A percentile compares a stretch with the other conserved stretches of the same genome.
Evolutionary conservation across 192 early-diverging fungal species (phyloP).

Genomic region (Coemansia sp.): DNA sequence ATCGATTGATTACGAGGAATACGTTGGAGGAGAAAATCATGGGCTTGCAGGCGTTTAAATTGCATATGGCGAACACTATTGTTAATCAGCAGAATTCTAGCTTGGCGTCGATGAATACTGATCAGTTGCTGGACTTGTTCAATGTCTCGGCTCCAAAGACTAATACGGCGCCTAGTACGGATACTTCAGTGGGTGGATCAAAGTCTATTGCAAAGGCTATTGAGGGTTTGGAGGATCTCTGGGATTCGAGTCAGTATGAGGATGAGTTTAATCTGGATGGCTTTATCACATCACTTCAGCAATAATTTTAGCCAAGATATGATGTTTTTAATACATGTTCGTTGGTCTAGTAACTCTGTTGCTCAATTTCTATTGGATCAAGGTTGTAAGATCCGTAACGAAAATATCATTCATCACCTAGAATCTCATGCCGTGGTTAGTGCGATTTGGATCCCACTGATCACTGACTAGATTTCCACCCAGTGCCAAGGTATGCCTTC

Average conservation of each 20-base stretch:
- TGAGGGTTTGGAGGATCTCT: conserved; percentile 79
- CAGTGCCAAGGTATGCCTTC: too few species aligned
- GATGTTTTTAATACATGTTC: too few species aligned
- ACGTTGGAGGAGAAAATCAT: conserved; percentile 99
- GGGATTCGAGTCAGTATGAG: conserved; percentile 90
- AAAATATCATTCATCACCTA: too few species aligned
- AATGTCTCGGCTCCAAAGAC: conserved; percentile 62
- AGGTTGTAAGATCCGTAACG: too few species aligned
- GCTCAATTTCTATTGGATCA: too few species aligned
- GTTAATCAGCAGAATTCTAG: conserved; percentile 97
- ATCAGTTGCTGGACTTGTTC: conserved; percentile 94
- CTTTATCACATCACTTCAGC: conserved; percentile 65
- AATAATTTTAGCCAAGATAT: conserved; percentile 9
- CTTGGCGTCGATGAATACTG: conserved; percentile 93
- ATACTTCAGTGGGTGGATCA: conserved; percentile 14
- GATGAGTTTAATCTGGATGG: conserved; percentile 83
- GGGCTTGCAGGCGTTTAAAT: conserved; percentile 98
- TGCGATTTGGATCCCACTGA: too few species aligned
- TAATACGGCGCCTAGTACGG: conserved; percentile 11
- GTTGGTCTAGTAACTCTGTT: too few species aligned
- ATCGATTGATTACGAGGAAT: conserved; percentile 94
- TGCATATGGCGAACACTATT: conserved; percentile 94
- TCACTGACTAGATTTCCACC: too few species aligned
- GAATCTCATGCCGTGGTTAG: too few species aligned
- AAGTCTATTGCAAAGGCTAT: conserved; percentile 53